phyloP scores from a whole-genome alignment of 1,284 basidiomycete genomes.

The Austroboletus rostrupii region DNA sequence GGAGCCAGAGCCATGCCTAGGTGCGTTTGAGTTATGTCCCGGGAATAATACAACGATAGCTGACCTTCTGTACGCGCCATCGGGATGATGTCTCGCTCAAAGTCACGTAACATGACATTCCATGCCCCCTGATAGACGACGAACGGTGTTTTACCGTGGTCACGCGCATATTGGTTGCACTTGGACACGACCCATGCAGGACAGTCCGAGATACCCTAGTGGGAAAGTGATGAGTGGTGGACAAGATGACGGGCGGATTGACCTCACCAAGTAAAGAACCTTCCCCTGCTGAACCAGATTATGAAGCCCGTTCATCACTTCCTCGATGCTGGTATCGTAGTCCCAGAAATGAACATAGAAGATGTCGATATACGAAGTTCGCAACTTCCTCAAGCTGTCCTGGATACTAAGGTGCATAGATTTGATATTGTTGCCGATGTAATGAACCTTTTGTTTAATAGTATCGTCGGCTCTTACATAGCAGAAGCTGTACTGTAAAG shows the following conservation, averaged over 20 bases:
- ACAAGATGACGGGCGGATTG: neutral
- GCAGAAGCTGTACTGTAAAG: slow-evolving; percentile 32
- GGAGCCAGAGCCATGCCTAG: slow-evolving; percentile 34
- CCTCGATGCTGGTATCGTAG: slow-evolving; percentile 30
- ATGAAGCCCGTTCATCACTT: slow-evolving; percentile 43
- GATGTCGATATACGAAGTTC: slow-evolving; percentile 36
- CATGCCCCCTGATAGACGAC: slow-evolving; percentile 50
- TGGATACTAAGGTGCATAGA: slow-evolving; percentile 29
- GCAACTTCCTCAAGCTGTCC: slow-evolving; percentile 36
- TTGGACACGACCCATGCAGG: slow-evolving; percentile 38
- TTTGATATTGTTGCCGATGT: slow-evolving; percentile 34
- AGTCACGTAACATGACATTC: slow-evolving; percentile 41
- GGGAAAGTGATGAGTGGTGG: neutral
- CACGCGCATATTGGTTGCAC: slow-evolving; percentile 35
- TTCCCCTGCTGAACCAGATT: slow-evolving; percentile 36
- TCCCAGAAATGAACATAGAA: slow-evolving; percentile 37
- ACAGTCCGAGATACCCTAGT: slow-evolving; percentile 33
- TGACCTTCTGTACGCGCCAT: slow-evolving; percentile 25
- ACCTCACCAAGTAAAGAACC: slow-evolving; percentile 37
- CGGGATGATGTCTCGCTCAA: slow-evolving; percentile 51
- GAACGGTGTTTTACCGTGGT: slow-evolving; percentile 46
- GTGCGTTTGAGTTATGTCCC: neutral
- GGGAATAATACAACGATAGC: neutral
- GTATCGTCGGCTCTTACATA: slow-evolving; percentile 20
- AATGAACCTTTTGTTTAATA: slow-evolving; percentile 26